phyloP scores from a whole-genome alignment of 345 rosid genomes.

The Bretschneidera sinensis region DNA sequence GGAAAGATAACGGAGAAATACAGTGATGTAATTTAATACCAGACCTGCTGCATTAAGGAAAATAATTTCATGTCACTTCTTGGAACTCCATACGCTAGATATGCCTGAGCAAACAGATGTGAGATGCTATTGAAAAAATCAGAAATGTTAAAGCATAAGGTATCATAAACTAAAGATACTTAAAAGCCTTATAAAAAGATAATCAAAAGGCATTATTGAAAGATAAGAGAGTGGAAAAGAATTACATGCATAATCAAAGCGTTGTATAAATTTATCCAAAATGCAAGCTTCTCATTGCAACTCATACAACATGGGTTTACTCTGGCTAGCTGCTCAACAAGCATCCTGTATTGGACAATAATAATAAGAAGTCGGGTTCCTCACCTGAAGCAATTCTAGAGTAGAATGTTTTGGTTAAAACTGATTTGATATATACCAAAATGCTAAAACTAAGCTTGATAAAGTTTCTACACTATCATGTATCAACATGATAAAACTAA shows the following conservation, averaged over 20 bases:
- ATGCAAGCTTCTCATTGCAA: conserved; percentile 54
- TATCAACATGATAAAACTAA: not conserved
- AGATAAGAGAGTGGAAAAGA: conserved; percentile 8
- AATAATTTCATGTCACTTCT: conserved; percentile 47
- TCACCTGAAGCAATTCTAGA: conserved; percentile 1
- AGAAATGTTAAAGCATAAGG: conserved; percentile 1
- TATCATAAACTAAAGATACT: not conserved
- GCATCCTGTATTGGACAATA: conserved; percentile 32
- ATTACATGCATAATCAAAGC: conserved; percentile 73
- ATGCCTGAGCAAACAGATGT: conserved; percentile 42
- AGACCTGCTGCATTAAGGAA: conserved; percentile 63
- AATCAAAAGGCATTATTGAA: not conserved
- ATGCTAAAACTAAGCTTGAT: no score
- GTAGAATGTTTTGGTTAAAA: not conserved
- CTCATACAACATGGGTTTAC: conserved; percentile 42
- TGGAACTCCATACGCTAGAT: conserved; percentile 64
- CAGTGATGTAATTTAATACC: conserved; percentile 3
- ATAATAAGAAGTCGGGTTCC: not conserved
- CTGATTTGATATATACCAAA: not conserved
- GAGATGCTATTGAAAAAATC: not conserved
- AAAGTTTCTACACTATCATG: not conserved
- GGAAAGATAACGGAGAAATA: conserved; percentile 4
- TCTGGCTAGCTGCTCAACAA: conserved; percentile 57
- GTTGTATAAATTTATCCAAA: conserved; percentile 69
- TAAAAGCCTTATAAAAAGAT: not conserved